Evolutionary conservation across 2,329 filamentous ascomycete species (phyloP).

Genomic region (Aspergillus vadensis): DNA sequence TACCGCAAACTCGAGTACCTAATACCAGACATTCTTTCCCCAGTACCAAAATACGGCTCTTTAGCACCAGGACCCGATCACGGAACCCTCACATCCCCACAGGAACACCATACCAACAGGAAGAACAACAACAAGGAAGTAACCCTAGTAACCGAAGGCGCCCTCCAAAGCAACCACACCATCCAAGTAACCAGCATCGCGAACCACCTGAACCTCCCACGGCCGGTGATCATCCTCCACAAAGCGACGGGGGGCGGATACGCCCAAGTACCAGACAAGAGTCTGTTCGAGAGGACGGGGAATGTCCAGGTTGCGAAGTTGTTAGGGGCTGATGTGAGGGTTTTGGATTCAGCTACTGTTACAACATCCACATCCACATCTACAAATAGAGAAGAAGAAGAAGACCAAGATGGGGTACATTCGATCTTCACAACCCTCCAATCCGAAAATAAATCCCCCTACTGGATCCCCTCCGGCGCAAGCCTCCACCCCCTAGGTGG

Average conservation of each 20-base stretch:
- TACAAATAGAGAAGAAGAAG: no score
- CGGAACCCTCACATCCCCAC: background rate
- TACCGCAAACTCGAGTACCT: constrained; percentile 44
- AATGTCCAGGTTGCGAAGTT: constrained; percentile 35
- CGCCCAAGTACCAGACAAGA: constrained; percentile 17
- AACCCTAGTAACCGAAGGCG: constrained; percentile 40
- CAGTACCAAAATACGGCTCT: background rate
- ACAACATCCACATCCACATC: background rate
- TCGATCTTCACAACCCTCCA: background rate
- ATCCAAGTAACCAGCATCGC: constrained; percentile 38
- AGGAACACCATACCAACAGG: constrained; percentile 19
- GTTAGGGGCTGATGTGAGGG: constrained; percentile 47
- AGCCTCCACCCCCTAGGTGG: constrained; percentile 38
- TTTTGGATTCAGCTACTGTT: constrained; percentile 39
- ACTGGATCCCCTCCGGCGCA: constrained; percentile 41
- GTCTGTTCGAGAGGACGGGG: constrained; percentile 25
- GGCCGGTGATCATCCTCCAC: constrained; percentile 31
- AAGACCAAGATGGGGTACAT: background rate
- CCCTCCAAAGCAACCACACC: constrained; percentile 42
- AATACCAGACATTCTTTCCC: constrained; percentile 36
- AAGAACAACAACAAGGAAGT: constrained; percentile 16
- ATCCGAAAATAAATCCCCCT: constrained; percentile 21
- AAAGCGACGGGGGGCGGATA: constrained; percentile 32
- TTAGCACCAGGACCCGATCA: background rate
- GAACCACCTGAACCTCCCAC: constrained; percentile 25